A percentile compares a stretch with the other conserved stretches of the same genome.
These are phyloP conservation scores for Populus pruinosa DNA, from an alignment of 345 rosid genomes.

Conservation along the genomic window DNA sequence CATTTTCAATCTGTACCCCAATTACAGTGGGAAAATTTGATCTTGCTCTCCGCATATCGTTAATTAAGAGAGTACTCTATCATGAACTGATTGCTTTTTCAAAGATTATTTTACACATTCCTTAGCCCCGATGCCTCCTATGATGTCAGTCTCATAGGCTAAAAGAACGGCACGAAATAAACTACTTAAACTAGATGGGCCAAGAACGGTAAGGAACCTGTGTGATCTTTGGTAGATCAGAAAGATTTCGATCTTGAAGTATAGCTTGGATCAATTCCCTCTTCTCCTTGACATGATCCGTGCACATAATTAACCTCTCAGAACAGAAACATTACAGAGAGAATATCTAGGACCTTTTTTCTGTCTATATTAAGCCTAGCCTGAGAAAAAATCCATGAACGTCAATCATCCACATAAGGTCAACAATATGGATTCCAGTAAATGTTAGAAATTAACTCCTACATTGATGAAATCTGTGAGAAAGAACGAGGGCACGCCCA, in stretches of 20 bases:
- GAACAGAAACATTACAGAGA: background rate
- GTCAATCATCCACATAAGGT: background rate
- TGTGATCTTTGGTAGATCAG: conserved; percentile 28
- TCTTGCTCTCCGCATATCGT: conserved; percentile 62
- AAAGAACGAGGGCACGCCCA: conserved; percentile 25
- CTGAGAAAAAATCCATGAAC: background rate
- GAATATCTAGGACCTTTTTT: too few species aligned
- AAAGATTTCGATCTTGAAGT: conserved; percentile 26
- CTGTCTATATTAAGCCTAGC: background rate
- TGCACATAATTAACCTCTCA: conserved; percentile 34
- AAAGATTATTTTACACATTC: background rate
- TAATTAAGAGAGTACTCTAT: background rate
- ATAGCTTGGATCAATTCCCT: conserved; percentile 30
- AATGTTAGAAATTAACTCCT: background rate
- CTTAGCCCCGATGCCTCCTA: background rate
- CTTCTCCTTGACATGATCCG: conserved; percentile 27
- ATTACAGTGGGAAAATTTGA: conserved; percentile 54
- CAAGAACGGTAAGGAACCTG: conserved; percentile 16
- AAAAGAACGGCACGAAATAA: background rate
- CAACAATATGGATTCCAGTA: background rate
- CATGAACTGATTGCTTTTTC: background rate
- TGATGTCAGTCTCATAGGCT: background rate
- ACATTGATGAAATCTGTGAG: conserved; percentile 35
- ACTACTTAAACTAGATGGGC: too few species aligned
- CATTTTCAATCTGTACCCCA: conserved; percentile 53